A percentile compares a stretch with the other conserved stretches of the same genome.
These are phyloP conservation scores for Achaetomium macrosporum DNA, from an alignment of 2,329 filamentous ascomycete species.

Conservation along the genomic window DNA sequence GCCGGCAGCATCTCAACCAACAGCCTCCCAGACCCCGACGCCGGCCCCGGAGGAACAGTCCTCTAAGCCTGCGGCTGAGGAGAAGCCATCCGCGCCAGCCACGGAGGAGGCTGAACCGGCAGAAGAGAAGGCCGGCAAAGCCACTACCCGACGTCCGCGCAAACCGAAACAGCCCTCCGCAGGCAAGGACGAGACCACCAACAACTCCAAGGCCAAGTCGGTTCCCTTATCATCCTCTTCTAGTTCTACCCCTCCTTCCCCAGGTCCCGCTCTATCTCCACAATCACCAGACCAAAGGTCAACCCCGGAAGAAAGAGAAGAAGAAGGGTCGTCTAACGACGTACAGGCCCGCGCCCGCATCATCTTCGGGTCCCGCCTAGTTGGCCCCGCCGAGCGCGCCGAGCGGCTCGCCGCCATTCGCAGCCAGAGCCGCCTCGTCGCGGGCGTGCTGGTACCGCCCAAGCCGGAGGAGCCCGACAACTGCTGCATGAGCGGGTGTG, in stretches of 20 bases:
- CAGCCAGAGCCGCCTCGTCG: constrained; percentile 58
- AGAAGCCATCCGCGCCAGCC: constrained; percentile 15
- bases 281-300: neutral
- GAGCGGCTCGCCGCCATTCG: constrained; percentile 54
- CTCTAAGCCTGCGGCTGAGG: constrained; percentile 19
- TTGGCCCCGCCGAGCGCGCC: constrained; percentile 64
- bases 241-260: constrained; percentile 12
- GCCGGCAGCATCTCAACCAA: constrained; percentile 33
- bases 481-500: constrained; percentile 98
- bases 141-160: constrained; percentile 8
- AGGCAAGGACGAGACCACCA: constrained; percentile 15
- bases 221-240: constrained; percentile 16
- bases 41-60: neutral
- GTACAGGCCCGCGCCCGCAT: constrained; percentile 36
- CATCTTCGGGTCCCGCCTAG: constrained; percentile 75
- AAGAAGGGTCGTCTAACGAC: constrained; percentile 5
- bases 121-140: constrained; percentile 5
- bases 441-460: constrained; percentile 77
- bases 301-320: neutral
- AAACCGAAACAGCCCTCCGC: constrained; percentile 12
- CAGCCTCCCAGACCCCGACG: constrained; percentile 11
- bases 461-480: constrained; percentile 88
- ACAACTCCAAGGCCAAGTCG: constrained; percentile 22
- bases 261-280: constrained; percentile 2
- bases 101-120: constrained; percentile 11